These are phyloP conservation scores for Vitis rupestris DNA, from an alignment of 164 flowering plant species.

Conservation along the genomic window DNA sequence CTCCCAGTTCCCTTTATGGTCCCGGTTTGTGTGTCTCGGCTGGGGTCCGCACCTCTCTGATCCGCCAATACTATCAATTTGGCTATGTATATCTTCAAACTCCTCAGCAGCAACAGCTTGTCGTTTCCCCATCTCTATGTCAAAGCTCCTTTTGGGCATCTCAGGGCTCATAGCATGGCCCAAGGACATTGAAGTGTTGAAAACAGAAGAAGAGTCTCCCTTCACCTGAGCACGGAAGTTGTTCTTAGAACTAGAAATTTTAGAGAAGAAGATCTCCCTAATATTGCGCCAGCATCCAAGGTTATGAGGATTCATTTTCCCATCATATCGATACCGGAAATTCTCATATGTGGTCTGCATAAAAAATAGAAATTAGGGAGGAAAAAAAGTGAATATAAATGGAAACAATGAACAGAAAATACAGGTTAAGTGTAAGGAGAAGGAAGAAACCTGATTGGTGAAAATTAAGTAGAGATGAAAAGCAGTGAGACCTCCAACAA, in stretches of 20 bases:
- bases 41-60: conserved; percentile 38
- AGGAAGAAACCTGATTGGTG: conserved; percentile 61
- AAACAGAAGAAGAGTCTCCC: conserved; percentile 19
- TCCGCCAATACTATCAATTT: conserved; percentile 40
- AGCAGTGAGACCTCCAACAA: conserved; percentile 79
- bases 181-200: conserved; percentile 11
- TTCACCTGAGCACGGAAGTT: conserved; percentile 52
- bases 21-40: conserved; percentile 33
- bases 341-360: conserved; percentile 87
- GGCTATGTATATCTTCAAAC: conserved; percentile 57
- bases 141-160: conserved; percentile 46
- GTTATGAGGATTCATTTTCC: conserved; percentile 64
- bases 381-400: not conserved
- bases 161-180: conserved; percentile 36
- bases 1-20: conserved; percentile 47
- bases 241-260: conserved; percentile 52
- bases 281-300: conserved; percentile 47
- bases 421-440: not conserved
- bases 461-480: conserved; percentile 65
- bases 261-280: conserved; percentile 51
- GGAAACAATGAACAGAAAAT: not conserved
- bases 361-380: not conserved
- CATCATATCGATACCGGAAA: conserved; percentile 64
- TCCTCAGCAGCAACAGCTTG: conserved; percentile 58
- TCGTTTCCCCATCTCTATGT: conserved; percentile 55